Conservation (phyloP, 805 yeast species). For the Deakozyma indianensis region DNA sequence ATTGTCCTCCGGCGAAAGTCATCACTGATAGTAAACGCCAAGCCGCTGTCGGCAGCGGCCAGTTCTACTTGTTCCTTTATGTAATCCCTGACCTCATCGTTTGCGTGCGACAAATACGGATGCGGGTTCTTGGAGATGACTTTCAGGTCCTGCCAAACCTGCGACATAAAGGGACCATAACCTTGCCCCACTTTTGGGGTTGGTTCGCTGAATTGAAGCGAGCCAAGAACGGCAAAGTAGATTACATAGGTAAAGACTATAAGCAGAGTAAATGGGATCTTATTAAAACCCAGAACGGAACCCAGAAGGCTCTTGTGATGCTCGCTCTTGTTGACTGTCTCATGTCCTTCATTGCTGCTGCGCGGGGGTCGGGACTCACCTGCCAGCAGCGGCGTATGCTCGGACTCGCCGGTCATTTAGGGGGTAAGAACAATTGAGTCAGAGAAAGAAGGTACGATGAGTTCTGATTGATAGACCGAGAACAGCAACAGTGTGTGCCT, state of each 20-base stretch:
- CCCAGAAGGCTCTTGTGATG: slow-evolving; percentile 4
- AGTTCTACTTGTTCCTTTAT: slow-evolving; percentile 30
- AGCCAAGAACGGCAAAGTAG: slow-evolving; percentile 4
- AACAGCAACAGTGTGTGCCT: too few species aligned
- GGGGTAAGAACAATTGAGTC: too few species aligned
- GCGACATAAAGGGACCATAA: background rate
- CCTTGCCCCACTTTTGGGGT: slow-evolving; percentile 10
- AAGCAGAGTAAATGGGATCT: slow-evolving; percentile 11
- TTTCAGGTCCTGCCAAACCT: slow-evolving; percentile 64
- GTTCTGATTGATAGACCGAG: too few species aligned
- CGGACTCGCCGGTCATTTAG: too few species aligned
- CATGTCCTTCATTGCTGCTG: too few species aligned
- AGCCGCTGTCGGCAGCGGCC: slow-evolving; percentile 19
- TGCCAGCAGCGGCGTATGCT: too few species aligned
- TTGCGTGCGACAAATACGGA: slow-evolving; percentile 66
- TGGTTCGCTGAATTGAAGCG: slow-evolving; percentile 4
- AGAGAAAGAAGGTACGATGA: too few species aligned
- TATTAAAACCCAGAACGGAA: slow-evolving; percentile 12
- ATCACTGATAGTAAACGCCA: slow-evolving; percentile 24
- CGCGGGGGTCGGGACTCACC: too few species aligned
- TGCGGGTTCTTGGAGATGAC: slow-evolving; percentile 51
- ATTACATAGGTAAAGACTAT: slow-evolving; percentile 5
- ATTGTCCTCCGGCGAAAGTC: slow-evolving; percentile 28
- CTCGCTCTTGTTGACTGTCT: too few species aligned
- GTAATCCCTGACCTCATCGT: slow-evolving; percentile 63